Evolutionary conservation across 352 stramenopile species (phyloP), one percentile per base, ranked within the genome.

Genomic region (Phytophthora pinifolia): DNA sequence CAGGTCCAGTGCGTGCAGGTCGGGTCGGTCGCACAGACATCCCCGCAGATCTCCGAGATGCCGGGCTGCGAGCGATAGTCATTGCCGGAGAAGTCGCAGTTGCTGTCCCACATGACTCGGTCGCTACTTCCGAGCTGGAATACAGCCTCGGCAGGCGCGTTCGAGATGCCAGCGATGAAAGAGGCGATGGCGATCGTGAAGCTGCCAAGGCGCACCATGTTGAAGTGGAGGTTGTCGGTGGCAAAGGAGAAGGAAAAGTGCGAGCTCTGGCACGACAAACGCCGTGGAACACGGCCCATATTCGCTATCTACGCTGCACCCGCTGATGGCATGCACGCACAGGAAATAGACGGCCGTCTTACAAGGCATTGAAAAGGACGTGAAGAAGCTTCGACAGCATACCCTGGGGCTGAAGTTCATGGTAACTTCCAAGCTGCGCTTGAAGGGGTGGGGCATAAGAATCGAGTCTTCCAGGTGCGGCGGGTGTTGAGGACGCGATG

Each of bases 81-180:
- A 6, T 27, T 27, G 22, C 22, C 22, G 22, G 22, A 27, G 22
- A 27, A 27, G 22, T 27, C 22, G 22, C 22, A 27, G 22, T 27
- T 27, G 22, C 2, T 27, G 22, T 27, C 22, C 22, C 22, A 27
- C 22, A 27, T 27, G 22, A 27, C 22, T 27, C 22, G 22, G 22
- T 4, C 22, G 22, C 22, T 27, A 27, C 59, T 73, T 35, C 45
- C 65, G 22, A 48, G 17, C 9, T 58, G 35, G 49, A 68, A 69
- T 9, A 34, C 54, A 14, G 39, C 18, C 34, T 42, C 35, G n/a
- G 0, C 29, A 2, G 51, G 52, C n/a, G 45, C 13, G 6, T 33
- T 17, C 6, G 33, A 34, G 38, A 45, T 33, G 2, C 39, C 34
- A 30, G 30, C 34, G 22, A 56, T 38, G 18, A 54, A n/a, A 35